Evolutionary conservation across 352 stramenopile species (phyloP).

Genomic region (Globisporangium nagaii): DNA sequence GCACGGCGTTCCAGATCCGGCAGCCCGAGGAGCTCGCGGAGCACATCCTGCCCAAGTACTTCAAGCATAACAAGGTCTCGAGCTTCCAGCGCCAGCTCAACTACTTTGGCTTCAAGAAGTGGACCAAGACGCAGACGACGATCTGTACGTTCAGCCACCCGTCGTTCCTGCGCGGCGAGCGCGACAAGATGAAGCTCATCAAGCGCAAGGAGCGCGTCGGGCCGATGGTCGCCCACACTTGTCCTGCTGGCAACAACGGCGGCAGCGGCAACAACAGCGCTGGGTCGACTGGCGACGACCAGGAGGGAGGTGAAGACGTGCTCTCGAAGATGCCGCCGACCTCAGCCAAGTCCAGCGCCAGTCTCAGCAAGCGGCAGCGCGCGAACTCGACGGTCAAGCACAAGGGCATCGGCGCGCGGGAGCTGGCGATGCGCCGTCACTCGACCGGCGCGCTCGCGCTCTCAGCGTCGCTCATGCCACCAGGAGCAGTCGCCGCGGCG

Average conservation of each 20-base stretch:
- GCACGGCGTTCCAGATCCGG: constrained; percentile 70
- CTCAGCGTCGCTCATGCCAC: constrained; percentile 20
- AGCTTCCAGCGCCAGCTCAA: constrained; percentile 76
- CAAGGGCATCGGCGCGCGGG: constrained; percentile 3
- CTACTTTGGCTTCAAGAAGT: constrained; percentile 83
- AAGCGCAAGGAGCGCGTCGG: constrained; percentile 54
- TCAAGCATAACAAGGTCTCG: constrained; percentile 80
- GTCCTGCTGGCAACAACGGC: background rate
- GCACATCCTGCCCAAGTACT: constrained; percentile 62
- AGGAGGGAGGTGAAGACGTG: background rate
- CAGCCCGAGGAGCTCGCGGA: constrained; percentile 49
- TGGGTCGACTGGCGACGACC: background rate
- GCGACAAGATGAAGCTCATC: constrained; percentile 69
- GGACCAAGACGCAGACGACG: constrained; percentile 75
- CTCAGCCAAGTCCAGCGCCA: background rate
- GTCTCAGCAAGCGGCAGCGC: background rate
- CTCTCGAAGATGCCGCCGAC: background rate
- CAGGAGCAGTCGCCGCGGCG: constrained; percentile 13
- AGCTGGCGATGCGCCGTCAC: constrained; percentile 24
- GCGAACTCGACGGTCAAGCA: constrained; percentile 4
- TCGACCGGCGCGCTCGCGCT: constrained; percentile 42
- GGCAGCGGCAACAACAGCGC: background rate
- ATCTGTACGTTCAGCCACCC: constrained; percentile 73
- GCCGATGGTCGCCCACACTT: background rate
- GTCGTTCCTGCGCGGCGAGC: constrained; percentile 52